Evolutionary conservation across 2,329 filamentous ascomycete genomes (phyloP), one percentile per base, ranked within the genome.

Genomic region (Fusarium piperis): DNA sequence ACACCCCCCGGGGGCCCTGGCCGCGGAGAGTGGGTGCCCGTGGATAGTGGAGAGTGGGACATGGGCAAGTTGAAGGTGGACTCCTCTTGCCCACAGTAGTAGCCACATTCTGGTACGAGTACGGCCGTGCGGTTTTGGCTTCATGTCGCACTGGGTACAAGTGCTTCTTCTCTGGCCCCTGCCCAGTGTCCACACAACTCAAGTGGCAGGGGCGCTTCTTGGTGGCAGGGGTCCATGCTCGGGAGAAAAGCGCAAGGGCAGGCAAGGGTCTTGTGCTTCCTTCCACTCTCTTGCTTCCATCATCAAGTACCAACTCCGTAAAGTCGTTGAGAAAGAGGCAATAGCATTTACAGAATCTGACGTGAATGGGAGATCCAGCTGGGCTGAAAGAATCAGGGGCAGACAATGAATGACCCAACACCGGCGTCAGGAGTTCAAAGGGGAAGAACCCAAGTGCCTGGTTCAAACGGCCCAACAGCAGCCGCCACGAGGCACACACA

Each of bases 31-130:
- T 61, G 69, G 53, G 32, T 33, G 5, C 23, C 23, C 23, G 62
- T 46, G 41, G 30, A 32, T 16, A 28, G 16, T 39, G 26, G 41
- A 44, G 15, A 35, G 13, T 10, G 15, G 13, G 44, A 20, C 28
- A 38, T 52, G 46, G 36, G 41, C 41, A 44, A 23, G 39, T 58
- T 20, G 30, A 51, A 32, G 55, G 56, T 61, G 58, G 60, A 59
- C 67, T 70, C 70, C 52, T 53, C 44, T 38, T 35, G 39, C 59
- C 63, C 51, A 65, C 63, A 56, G 23, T 26, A 26, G 66, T 52
- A 73, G 69, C 71, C 71, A 74, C 72, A 38, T 64, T 64, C 72
- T 74, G 72, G 72, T 73, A 74, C 72, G 72, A 73, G 63, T 46
- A 39, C 44, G 41, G 28, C 72, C 57, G 69, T 74, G 64, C 55